Evolutionary conservation across 2,329 filamentous ascomycete species (phyloP), one percentile per base, ranked within the genome.

Genomic region (Tolypocladium tropicale): DNA sequence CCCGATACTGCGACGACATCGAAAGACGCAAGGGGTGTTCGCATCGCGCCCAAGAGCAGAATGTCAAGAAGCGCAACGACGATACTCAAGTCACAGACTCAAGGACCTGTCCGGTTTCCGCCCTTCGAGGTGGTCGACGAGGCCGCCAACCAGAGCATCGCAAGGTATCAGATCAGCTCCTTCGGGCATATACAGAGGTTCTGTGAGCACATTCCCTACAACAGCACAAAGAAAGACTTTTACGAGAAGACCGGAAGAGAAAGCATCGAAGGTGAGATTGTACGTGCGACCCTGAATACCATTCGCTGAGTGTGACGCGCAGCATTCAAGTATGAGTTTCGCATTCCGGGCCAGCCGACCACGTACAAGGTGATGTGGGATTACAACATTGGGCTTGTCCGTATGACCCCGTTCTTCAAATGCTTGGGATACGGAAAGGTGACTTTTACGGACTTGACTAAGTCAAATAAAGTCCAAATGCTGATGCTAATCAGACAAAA

Each of bases 331-430:
- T 97, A 96, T 70, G 84, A 82, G 37, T 96, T 95, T 76, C 81
- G 78, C 62, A 69, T 87, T 4, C 88, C 88, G 0, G 83, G 78
- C 12, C 81, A 88, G 50, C 79, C 85, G 2, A 79, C 78, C 60
- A 77, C 81, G 54, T 92, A 88, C 68, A 83, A 82, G 1, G 85
- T 97, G 58, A 91, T 96, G 83, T 99, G 94, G 94, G 94, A 99
- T 71, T 96, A 96, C 74, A 93, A 95, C 64, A 84, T 93, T 59
- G 94, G 94, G 10, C 84, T 97, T 33, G 92, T 97, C 59, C 86
- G 93, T 59, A 95, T 95, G 72, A 96, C 92, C 2, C 88, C 91
- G 32, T 89, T 97, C 68, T 97, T 97, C 80, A 96, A 96, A 70
- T 91, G 89, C 62, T 86, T 86, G 68, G 85, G 87, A 60, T 93